phyloP scores from a whole-genome alignment of 2,329 filamentous ascomycete species.

The Colletotrichum sublineola region DNA sequence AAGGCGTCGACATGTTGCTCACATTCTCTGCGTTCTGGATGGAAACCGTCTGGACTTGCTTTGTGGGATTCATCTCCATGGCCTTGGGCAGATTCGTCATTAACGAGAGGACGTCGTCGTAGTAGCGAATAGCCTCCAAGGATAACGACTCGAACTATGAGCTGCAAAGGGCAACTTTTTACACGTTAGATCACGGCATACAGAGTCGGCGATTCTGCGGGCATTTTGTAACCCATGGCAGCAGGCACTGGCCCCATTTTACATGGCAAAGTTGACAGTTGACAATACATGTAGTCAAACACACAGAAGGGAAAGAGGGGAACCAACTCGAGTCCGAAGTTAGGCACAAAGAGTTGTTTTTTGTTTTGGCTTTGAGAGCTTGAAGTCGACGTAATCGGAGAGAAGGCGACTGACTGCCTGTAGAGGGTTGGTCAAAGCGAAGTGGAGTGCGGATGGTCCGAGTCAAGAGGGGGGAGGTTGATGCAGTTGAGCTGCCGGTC shows the following conservation, averaged over 20 bases:
- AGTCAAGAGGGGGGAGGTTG: background rate
- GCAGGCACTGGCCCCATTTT: conserved; percentile 15
- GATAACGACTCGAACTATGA: background rate
- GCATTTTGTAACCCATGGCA: background rate
- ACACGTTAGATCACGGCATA: conserved; percentile 6
- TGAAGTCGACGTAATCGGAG: background rate
- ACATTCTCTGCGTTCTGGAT: conserved; percentile 10
- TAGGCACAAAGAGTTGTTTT: background rate
- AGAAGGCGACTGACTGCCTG: background rate
- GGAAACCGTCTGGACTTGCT: conserved; percentile 10
- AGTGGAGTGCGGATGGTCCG: conserved; percentile 10
- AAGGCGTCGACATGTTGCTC: background rate
- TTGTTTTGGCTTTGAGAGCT: background rate
- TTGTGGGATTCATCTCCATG: conserved; percentile 28
- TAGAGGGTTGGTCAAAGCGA: background rate
- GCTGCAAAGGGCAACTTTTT: conserved; percentile 17
- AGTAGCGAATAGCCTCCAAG: conserved; percentile 1
- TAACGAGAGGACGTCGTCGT: conserved; percentile 1
- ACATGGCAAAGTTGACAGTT: background rate
- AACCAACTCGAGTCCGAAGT: conserved; percentile 26
- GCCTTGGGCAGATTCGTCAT: conserved; percentile 8
- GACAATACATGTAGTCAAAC: background rate
- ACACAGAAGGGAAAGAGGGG: background rate
- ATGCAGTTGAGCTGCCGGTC: conserved; percentile 25
- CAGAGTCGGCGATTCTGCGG: background rate